These are phyloP conservation scores for Aquilaria agallochum DNA, from an alignment of 441 rosid species.

Conservation along the genomic window DNA sequence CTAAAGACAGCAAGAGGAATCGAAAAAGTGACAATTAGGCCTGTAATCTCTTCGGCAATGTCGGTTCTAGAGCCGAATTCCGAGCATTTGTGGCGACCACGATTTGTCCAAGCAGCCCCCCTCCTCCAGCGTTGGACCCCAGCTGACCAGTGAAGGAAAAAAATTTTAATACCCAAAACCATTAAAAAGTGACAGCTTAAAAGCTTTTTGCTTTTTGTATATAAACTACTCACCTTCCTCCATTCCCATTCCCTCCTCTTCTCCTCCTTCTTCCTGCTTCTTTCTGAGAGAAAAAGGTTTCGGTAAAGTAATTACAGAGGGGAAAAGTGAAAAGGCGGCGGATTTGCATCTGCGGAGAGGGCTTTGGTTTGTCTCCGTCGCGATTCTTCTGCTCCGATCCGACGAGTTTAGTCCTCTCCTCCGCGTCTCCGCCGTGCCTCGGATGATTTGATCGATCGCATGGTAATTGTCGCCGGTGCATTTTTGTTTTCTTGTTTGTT, in stretches of 20 bases:
- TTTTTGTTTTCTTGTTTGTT: constrained; percentile 12
- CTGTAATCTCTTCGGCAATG: constrained; percentile 11
- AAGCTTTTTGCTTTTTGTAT: constrained; percentile 19
- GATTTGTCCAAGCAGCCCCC: constrained; percentile 28
- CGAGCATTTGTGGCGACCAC: constrained; percentile 40
- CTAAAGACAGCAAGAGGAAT: constrained; percentile 8
- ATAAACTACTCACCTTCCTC: constrained; percentile 8
- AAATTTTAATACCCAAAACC: constrained; percentile 4
- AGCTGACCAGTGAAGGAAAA: constrained; percentile 29
- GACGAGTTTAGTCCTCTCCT: constrained; percentile 26
- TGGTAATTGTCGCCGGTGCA: constrained; percentile 31
- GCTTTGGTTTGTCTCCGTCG: constrained; percentile 27
- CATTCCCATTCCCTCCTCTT: constrained; percentile 9
- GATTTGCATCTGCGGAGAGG: neutral
- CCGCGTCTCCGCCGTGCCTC: constrained; percentile 17
- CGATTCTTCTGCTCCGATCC: constrained; percentile 41
- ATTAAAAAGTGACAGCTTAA: neutral
- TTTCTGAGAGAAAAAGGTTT: neutral
- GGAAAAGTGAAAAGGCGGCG: neutral
- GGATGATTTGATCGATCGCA: constrained; percentile 47
- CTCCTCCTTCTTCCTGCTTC: constrained; percentile 2
- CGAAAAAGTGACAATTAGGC: constrained; percentile 3
- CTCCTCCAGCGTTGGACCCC: constrained; percentile 42
- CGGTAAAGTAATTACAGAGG: neutral
- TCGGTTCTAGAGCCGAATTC: constrained; percentile 24